These are phyloP conservation scores for Dendrocalamus sinicus DNA, from an alignment of 176 grass and related monocot species.

Conservation along the genomic window DNA sequence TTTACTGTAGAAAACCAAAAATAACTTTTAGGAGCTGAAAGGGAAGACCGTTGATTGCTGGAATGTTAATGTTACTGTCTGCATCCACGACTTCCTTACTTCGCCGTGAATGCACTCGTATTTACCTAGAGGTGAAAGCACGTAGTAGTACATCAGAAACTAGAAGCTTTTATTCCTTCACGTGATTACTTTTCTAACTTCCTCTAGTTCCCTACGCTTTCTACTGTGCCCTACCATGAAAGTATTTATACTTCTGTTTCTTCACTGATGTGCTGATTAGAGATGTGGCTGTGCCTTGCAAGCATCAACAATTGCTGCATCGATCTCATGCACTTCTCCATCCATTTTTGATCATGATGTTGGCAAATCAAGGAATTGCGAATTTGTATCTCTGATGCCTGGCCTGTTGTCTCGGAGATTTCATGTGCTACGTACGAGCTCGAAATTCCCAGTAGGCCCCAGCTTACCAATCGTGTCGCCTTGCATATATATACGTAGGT, in stretches of 20 bases:
- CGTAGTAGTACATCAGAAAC: not conserved
- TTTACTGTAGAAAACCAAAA: no score
- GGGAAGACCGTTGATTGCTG: no score
- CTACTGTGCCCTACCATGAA: constrained; percentile 7
- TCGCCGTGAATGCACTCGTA: not conserved
- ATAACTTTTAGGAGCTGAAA: no score
- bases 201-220: not conserved
- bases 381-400: not conserved
- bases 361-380: not conserved
- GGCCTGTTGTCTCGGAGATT: not conserved
- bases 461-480: not conserved
- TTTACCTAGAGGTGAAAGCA: not conserved
- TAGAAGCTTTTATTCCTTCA: not conserved
- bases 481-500: not conserved
- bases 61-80: not conserved
- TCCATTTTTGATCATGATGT: not conserved
- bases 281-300: constrained; percentile 1
- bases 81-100: not conserved
- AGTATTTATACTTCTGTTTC: not conserved
- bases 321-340: not conserved
- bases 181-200: no score
- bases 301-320: not conserved
- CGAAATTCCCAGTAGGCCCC: not conserved
- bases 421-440: not conserved
- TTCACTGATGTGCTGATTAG: constrained; percentile 1